A percentile compares a stretch with the other conserved stretches of the same genome.
Conservation (phyloP, 2,329 filamentous ascomycete genomes). For the Purpureocillium takamizusanense region DNA sequence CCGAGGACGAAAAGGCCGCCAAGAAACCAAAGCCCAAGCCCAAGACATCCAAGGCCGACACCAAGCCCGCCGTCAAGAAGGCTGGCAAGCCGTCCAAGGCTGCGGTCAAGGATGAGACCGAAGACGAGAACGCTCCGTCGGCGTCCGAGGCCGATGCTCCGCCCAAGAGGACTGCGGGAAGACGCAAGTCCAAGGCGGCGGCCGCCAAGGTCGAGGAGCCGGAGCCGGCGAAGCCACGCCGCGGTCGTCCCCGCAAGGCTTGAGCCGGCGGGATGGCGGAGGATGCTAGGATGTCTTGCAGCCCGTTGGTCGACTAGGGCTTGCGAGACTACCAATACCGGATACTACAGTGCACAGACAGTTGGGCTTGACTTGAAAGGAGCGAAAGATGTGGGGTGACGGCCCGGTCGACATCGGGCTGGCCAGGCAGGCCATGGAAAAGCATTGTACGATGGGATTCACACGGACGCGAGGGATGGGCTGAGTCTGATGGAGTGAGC, state of each 20-base stretch:
- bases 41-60: constrained; percentile 1
- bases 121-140: constrained; percentile 2
- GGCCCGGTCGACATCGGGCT: too few species aligned
- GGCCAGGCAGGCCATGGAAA: too few species aligned
- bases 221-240: constrained; percentile 4
- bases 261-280: too few species aligned
- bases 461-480: too few species aligned
- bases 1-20: constrained; percentile 7
- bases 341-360: too few species aligned
- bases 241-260: constrained; percentile 17
- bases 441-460: too few species aligned
- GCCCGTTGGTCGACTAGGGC: too few species aligned
- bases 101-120: constrained; percentile 3
- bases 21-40: constrained; percentile 5
- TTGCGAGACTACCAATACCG: too few species aligned
- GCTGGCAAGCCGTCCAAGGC: constrained; percentile 2
- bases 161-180: constrained; percentile 19
- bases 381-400: too few species aligned
- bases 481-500: too few species aligned
- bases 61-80: constrained; percentile 3
- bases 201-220: constrained; percentile 1
- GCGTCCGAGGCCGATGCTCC: constrained; percentile 9
- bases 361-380: too few species aligned
- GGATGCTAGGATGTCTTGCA: too few species aligned
- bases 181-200: constrained; percentile 17